Percentiles rank a stretch among this genome's conserved stretches.
phyloP scores from a whole-genome alignment of 257 asterid species.

The Plectranthus barbatus region DNA sequence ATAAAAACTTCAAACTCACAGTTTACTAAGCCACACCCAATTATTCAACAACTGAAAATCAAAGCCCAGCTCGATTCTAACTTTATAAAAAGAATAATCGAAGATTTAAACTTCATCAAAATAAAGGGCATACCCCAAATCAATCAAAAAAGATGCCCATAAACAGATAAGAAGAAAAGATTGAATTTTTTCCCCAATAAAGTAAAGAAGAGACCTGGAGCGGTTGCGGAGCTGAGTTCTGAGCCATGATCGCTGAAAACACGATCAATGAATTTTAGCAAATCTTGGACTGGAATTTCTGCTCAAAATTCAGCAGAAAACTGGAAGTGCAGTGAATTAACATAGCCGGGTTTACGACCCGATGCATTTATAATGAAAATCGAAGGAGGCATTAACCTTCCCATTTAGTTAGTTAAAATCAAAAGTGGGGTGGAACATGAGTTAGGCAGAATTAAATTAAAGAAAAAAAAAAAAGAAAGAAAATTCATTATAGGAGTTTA shows the following conservation, averaged over 20 bases:
- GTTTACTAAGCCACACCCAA: too few relatives aligned
- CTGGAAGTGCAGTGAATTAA: background rate
- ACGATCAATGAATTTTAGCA: background rate
- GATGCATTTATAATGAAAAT: background rate
- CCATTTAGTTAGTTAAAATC: too few relatives aligned
- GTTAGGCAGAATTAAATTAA: background rate
- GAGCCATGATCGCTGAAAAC: background rate
- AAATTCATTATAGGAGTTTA: too few relatives aligned
- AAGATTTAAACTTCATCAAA: background rate
- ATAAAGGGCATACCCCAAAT: background rate
- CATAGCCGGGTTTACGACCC: background rate
- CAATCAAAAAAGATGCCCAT: background rate
- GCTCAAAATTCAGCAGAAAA: background rate
- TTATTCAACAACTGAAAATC: background rate
- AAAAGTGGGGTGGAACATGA: background rate
- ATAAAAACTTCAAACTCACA: background rate
- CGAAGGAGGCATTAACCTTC: background rate
- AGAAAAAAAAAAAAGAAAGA: too few relatives aligned
- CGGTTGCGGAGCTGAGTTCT: conserved; percentile 30
- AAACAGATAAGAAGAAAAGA: background rate
- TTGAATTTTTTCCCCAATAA: background rate
- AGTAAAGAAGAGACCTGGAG: conserved; percentile 42
- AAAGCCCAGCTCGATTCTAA: background rate
- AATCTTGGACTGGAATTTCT: background rate
- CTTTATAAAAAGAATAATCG: background rate